Conservation (phyloP, 2,329 filamentous ascomycete genomes). For the Hawksworthiomyces lignivorus region DNA sequence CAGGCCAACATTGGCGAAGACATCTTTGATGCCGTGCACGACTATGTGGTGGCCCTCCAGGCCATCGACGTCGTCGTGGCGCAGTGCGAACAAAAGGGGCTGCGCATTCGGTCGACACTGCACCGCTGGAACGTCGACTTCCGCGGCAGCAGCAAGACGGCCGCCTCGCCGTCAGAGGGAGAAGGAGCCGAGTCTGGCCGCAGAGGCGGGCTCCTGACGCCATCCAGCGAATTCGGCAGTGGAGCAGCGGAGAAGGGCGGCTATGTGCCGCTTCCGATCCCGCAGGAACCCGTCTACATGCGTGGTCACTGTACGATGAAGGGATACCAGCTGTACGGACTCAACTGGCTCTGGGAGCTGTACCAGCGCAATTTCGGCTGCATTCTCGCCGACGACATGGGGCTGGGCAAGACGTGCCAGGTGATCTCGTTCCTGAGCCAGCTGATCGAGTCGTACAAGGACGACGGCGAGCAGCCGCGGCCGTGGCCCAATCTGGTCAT, state of each 20-base stretch:
- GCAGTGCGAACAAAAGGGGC: slow-evolving; percentile 66
- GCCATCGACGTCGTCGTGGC: slow-evolving; percentile 77
- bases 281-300: slow-evolving; percentile 69
- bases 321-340: slow-evolving; percentile 85
- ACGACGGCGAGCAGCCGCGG: slow-evolving; percentile 25
- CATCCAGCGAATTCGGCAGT: slow-evolving; percentile 26
- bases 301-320: slow-evolving; percentile 70
- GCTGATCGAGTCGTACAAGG: slow-evolving; percentile 56
- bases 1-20: slow-evolving; percentile 45
- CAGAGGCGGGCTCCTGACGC: slow-evolving; percentile 27
- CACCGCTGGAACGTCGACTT: slow-evolving; percentile 42
- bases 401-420: slow-evolving; percentile 90
- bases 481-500: slow-evolving; percentile 74
- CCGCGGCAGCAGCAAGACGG: slow-evolving; percentile 30
- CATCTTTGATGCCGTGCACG: slow-evolving; percentile 45
- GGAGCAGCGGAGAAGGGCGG: slow-evolving; percentile 16
- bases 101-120: slow-evolving; percentile 40
- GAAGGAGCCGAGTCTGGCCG: too few species aligned
- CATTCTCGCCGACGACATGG: slow-evolving; percentile 97
- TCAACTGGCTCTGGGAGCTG: slow-evolving; percentile 88
- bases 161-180: slow-evolving; percentile 9
- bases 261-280: slow-evolving; percentile 34
- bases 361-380: slow-evolving; percentile 74
- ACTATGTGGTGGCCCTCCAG: slow-evolving; percentile 72
- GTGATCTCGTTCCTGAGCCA: slow-evolving; percentile 88